Base-by-base conservation (phyloP, 352 stramenopile species). In the Elongisporangium prolatum region DNA sequence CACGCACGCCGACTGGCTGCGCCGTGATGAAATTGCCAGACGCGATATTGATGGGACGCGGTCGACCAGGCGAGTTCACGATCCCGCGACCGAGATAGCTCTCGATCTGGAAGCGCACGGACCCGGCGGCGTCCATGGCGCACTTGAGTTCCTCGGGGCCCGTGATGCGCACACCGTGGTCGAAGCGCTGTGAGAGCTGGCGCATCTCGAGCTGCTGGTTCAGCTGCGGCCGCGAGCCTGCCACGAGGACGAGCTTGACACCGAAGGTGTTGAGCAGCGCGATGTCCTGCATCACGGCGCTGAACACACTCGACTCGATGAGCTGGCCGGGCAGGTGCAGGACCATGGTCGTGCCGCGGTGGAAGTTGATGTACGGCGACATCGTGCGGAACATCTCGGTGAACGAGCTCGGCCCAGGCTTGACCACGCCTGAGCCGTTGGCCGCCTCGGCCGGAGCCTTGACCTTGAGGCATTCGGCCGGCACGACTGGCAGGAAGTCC, bases 331-430 rank as follows among this genome's bases (percentile, higher is more conserved):
- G 93, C 63, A 99, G 87, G 65, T 99, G 97, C 65, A 98, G 96
- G 54, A 99, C 95, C 71, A 98, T 97, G 4, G 88, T 94, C 7
- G 92, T 91, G 58, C 90, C 91, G 5, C 96, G 86, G 74, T 99
- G 97, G 61, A 98, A 96, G 58, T 98, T 98, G 67, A 99, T 98
- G 72, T 99, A 99, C 10, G 96, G 97, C 48, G 96, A 97, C 69
- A 97, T 97, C 59, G 91, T 89, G 51, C 95, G 91, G 73, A 99
- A 98, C 90, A 98, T 95, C 60, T 89, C 72, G 0, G 80, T 93
- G 63, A 95, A 95, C 47, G 83, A 89, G 50, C 80, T 87, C 13
- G 81, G 76, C 2, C 62, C 60, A 1, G 71, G 71, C 20, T 56
- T 65, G 28, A 14, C 14, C 28, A 40, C 28, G 28, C 28, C 28